Conservation (phyloP, 1,284 basidiomycete genomes). For the Pseudozyma sp. region DNA sequence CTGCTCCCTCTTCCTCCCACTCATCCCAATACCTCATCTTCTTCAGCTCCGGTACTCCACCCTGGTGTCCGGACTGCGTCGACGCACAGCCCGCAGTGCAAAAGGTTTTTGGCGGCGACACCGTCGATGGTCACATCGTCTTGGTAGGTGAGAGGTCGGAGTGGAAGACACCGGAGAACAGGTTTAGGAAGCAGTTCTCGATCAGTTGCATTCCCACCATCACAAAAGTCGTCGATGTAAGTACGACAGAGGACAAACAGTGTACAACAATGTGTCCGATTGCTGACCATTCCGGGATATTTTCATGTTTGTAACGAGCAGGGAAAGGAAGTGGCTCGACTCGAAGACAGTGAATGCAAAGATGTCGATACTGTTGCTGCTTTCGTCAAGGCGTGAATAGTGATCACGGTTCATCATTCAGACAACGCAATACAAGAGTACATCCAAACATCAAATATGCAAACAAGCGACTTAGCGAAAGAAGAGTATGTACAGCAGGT, state of each 20-base stretch:
- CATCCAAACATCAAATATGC: background rate
- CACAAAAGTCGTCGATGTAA: constrained; percentile 38
- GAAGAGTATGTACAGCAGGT: background rate
- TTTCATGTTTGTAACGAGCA: constrained; percentile 3
- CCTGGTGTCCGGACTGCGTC: constrained; percentile 60
- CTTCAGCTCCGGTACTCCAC: constrained; percentile 51
- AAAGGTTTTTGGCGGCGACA: constrained; percentile 35
- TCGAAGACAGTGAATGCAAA: constrained; percentile 52
- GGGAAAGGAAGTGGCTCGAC: constrained; percentile 47
- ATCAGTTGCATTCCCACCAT: constrained; percentile 53
- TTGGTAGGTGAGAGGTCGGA: constrained; percentile 45
- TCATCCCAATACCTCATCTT: constrained; percentile 44
- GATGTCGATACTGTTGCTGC: constrained; percentile 25
- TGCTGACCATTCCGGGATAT: background rate
- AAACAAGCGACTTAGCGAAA: background rate
- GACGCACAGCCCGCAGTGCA: constrained; percentile 43
- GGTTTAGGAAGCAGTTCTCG: constrained; percentile 35
- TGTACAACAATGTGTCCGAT: too few relatives aligned
- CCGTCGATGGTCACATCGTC: constrained; percentile 36
- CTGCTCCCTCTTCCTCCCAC: constrained; percentile 2
- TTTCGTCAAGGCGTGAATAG: constrained; percentile 19
- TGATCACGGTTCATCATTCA: too few relatives aligned
- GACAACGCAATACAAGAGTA: background rate
- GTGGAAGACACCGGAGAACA: constrained; percentile 51
- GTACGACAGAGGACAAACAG: too few relatives aligned